These are phyloP conservation scores for Acrodontium crateriforme DNA, from an alignment of 2,329 filamentous ascomycete species.

Conservation along the genomic window DNA sequence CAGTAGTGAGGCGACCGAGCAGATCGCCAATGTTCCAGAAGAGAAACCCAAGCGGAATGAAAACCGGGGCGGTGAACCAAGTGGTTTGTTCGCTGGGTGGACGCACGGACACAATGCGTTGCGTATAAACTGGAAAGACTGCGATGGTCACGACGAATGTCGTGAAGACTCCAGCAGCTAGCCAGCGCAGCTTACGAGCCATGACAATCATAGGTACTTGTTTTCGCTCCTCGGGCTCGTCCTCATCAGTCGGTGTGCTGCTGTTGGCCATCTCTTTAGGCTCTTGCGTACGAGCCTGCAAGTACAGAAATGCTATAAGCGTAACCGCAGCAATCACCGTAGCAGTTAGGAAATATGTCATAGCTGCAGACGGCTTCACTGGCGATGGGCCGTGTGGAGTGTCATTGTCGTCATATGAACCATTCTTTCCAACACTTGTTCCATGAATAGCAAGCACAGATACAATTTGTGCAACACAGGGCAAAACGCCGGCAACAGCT, in stretches of 20 bases:
- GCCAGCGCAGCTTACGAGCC: conserved; percentile 65
- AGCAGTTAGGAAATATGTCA: conserved; percentile 83
- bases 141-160: conserved; percentile 84
- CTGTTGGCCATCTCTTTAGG: conserved; percentile 7
- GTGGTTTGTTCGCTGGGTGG: conserved; percentile 33
- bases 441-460: conserved; percentile 54
- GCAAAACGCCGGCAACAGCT: conserved; percentile 79
- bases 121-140: conserved; percentile 74
- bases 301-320: conserved; percentile 59
- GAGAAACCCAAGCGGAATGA: conserved; percentile 81
- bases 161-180: conserved; percentile 61
- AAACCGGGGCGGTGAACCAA: conserved; percentile 58
- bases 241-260: conserved; percentile 3
- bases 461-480: conserved; percentile 72
- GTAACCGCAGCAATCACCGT: conserved; percentile 59
- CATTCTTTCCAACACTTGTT: conserved; percentile 1
- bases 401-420: conserved; percentile 2
- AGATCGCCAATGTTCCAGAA: conserved; percentile 91
- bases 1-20: conserved; percentile 55
- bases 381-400: conserved; percentile 20
- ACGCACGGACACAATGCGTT: conserved; percentile 30
- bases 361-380: conserved; percentile 55
- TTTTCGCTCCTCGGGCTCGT: conserved; percentile 27
- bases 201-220: conserved; percentile 49
- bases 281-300: conserved; percentile 37